Evolutionary conservation across 106 monocot genomes (phyloP), one percentile per base, ranked within the genome.

Genomic region (Agapanthus africanus): DNA sequence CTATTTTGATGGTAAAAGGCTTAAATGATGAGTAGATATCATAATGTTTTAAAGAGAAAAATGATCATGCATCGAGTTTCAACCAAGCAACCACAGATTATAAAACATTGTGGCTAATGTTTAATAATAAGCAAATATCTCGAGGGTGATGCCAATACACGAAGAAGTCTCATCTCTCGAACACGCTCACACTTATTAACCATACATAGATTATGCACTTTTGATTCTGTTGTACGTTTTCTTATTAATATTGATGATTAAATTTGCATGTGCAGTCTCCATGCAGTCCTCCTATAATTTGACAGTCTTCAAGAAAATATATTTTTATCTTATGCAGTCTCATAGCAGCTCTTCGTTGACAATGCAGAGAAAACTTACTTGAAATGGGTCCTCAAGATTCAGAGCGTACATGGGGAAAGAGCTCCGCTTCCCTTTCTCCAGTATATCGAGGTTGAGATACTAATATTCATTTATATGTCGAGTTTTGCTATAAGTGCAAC

Each of bases 341-440:
- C n/a, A n/a, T 63, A 5, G 10, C 3, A 34, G 11, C 18, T 68
- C 14, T 44, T 63, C 10, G 32, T 50, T 42, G 21, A 16, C 36
- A 57, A 66, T 82, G 33, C 83, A 95, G 95, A 81, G 70, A 79
- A 85, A 41, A 65, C 68, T 47, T 76, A 65, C 54, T 79, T 88
- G 36, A 81, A 73, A 74, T 95, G 94, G 94, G 78, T 72, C 8
- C 81, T 95, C n/a, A 80, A 78, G 69, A 73, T 95, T 74, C 66
- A 63, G 60, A 95, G 94, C 73, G 38, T 79, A 56, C 95, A 91
- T 84, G 95, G 95, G 49, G 71, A 52, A 40, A 88, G 65, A 71
- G 85, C 88, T 71, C 82, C 83, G 4, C 44, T 95, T 68, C 79
- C 95, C 68, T 95, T 88, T 85, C 70, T 91, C 27, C 77, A 88